Evolutionary conservation across 139 green algal genomes (phyloP), one percentile per base, ranked within the genome.

Genomic region (Medakamo hakoo): DNA sequence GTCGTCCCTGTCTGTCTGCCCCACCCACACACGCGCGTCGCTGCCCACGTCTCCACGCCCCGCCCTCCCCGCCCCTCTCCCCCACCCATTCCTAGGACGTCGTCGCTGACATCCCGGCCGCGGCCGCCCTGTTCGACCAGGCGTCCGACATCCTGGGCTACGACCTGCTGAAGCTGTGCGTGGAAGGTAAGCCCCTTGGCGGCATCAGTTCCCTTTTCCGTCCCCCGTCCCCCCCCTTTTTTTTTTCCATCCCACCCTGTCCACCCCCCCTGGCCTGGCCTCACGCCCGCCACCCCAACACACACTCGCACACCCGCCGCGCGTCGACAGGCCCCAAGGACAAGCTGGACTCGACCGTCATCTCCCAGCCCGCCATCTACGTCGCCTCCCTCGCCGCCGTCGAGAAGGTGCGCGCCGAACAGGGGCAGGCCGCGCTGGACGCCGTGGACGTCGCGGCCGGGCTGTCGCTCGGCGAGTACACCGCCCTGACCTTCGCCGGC

Each of bases 311-410:
- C n/a, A n/a, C n/a, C n/a, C n/a, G n/a, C n/a, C n/a, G n/a, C n/a
- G n/a, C n/a, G n/a, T 9, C 40, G 32, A 30, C 70, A 79, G 88
- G 93, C 5, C 93, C 93, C 40, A 94, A 94, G 78, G 93, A 98
- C 58, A 90, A 91, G 75, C 82, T 99, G 30, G 84, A 99, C 80
- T 87, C 78, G 48, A 99, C 93, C 25, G 90, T 74, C 21, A 71
- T 95, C 59, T 88, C 75, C 72, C 93, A 99, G 84, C 93, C 93
- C 3, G 93, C 93, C 52, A 98, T 99, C 72, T 99, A 95, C 68
- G 93, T 98, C 2, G 74, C 85, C 56, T 89, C 74, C 58, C 70
- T 99, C 67, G 93, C 93, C 31, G 93, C 92, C 20, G 64, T 99
- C 48, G 93, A 99, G 82, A 91, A 95, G 80, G 78, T 98, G 63